A percentile compares a stretch with the other conserved stretches of the same genome.
These are phyloP conservation scores for Mycena rosella DNA, from an alignment of 768 basidiomycete genomes.

Conservation along the genomic window DNA sequence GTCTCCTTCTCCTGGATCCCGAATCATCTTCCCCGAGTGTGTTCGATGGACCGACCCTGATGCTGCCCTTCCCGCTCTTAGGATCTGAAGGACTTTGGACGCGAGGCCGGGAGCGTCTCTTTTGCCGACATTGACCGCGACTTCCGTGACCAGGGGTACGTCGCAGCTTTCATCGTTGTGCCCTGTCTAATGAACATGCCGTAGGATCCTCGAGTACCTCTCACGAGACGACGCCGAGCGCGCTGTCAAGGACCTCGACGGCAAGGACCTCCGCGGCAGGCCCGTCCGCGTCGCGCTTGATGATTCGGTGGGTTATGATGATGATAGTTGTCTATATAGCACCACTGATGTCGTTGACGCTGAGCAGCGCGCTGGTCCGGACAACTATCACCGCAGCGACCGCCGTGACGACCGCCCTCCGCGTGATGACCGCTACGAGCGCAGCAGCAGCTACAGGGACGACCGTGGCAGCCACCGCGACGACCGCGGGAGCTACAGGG, in stretches of 20 bases:
- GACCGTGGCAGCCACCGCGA: constrained; percentile 58
- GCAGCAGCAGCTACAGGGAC: constrained; percentile 60
- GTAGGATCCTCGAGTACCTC: constrained; percentile 91
- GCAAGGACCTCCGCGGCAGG: constrained; percentile 88
- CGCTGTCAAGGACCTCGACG: constrained; percentile 89
- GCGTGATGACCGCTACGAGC: constrained; percentile 70
- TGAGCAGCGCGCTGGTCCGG: constrained; percentile 72
- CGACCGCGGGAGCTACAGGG: constrained; percentile 51
- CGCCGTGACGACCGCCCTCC: constrained; percentile 68
- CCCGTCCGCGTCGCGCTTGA: constrained; percentile 79
- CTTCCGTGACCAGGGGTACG: constrained; percentile 88
- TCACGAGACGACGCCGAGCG: constrained; percentile 92
- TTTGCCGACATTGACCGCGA: constrained; percentile 97
- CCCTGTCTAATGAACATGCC: not conserved
- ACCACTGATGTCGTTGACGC: constrained; percentile 27
- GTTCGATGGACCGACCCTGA: constrained; percentile 57
- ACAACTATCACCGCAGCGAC: constrained; percentile 84
- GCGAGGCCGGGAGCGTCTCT: constrained; percentile 92
- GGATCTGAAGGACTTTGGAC: constrained; percentile 99
- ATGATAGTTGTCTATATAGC: constrained; percentile 1
- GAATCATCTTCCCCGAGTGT: constrained; percentile 26
- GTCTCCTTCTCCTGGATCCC: constrained; percentile 33
- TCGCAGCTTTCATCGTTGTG: not conserved
- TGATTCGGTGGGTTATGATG: constrained; percentile 62
- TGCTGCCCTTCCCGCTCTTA: constrained; percentile 61